Evolutionary conservation across 164 flowering plant species (phyloP), one percentile per base, ranked within the genome.

Genomic region (Stephania japonica): DNA sequence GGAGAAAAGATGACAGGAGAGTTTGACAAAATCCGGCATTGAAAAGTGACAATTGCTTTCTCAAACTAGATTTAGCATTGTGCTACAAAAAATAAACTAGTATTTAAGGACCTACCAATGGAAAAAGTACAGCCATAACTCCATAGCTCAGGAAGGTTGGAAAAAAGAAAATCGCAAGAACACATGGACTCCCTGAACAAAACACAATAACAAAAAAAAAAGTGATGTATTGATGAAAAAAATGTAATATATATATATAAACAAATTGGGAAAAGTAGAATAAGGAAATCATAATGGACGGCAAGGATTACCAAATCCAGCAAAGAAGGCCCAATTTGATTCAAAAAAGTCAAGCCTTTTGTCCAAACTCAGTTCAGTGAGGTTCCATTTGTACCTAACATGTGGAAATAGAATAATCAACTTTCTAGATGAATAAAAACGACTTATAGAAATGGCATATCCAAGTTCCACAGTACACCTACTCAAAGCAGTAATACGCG

Each of bases 401-500:
- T 75, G 41, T 70, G 44, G 1, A 61, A 12, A 43, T 67, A 64
- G 18, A 5, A n/a, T 76, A 71, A 67, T 21, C 38, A 73, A 72
- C 65, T 70, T 59, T 73, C 72, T 56, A 71, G 59, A 13, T 32
- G 63, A 68, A 25, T 7, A 18, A 21, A 26, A 61, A 42, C 32
- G 71, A 53, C 24, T 61, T 6, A 65, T 25, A 16, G 14, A 43
- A 78, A 74, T 47, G 62, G 21, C 8, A 38, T 18, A 24, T 21
- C 16, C n/a, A 73, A 70, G 59, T 53, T 32, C 53, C 4, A 47
- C 4, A 47, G 42, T 42, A 42, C 49, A 85, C 98, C 64, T 89
- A 93, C 99, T 95, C 98, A 65, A 93, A 95, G 77, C 95, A 88
- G 73, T 93, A 95, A 74, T 93, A 95, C 61, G 98, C 96, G 83